These are phyloP conservation scores for Russula sp. DNA, from an alignment of 768 basidiomycete genomes.

Conservation along the genomic window DNA sequence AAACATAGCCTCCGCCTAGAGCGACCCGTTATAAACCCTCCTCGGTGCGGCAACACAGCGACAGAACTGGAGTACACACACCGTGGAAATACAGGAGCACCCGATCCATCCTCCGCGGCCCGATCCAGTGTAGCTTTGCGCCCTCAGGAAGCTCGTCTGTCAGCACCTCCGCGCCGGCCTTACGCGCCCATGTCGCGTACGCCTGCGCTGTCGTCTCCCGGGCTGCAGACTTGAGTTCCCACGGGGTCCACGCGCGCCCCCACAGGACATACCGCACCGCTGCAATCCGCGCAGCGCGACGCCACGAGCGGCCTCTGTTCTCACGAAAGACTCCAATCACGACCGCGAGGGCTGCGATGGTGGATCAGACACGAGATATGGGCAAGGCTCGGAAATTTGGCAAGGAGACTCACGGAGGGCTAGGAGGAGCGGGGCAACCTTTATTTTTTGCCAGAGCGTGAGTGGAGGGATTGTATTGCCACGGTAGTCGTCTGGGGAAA, in stretches of 20 bases:
- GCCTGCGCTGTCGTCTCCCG: neutral
- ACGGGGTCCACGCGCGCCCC: neutral
- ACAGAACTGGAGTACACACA: no score
- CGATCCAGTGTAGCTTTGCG: no score
- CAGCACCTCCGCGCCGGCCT: neutral
- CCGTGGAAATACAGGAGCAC: neutral
- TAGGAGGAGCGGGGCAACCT: neutral
- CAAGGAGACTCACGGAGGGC: neutral
- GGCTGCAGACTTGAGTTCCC: neutral
- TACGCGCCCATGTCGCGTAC: no score
- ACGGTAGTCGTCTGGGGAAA: no score
- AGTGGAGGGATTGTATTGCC: no score
- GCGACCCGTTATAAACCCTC: no score
- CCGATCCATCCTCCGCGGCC: no score
- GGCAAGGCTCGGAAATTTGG: no score
- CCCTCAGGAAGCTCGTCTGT: neutral
- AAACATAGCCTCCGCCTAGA: no score
- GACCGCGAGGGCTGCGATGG: conserved; percentile 4
- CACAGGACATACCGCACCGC: neutral
- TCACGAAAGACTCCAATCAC: conserved; percentile 6
- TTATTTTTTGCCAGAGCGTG: no score
- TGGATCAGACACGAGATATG: no score
- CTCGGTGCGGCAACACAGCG: no score
- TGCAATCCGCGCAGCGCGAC: neutral
- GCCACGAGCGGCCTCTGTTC: conserved; percentile 11